A percentile compares a stretch with the other conserved stretches of the same genome.
Evolutionary conservation across 164 flowering plant species (phyloP).

Genomic region (Piper betle): DNA sequence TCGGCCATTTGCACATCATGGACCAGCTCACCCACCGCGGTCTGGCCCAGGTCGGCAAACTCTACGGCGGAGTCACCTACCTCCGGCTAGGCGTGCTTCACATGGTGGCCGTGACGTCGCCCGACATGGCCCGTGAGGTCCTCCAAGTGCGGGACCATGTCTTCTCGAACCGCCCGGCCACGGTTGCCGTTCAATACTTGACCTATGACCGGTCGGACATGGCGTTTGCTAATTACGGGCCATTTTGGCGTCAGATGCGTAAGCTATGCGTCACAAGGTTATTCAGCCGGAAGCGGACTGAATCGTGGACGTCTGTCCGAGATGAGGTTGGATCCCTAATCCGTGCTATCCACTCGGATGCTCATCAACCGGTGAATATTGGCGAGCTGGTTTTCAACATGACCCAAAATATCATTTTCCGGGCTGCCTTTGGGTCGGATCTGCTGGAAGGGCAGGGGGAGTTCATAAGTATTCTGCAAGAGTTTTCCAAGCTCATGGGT

Average conservation of each 20-base stretch:
- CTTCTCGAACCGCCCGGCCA: constrained; percentile 70
- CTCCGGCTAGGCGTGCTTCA: constrained; percentile 49
- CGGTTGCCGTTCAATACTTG: constrained; percentile 49
- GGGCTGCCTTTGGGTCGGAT: constrained; percentile 67
- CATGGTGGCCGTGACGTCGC: constrained; percentile 46
- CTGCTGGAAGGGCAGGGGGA: constrained; percentile 44
- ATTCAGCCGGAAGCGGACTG: constrained; percentile 67
- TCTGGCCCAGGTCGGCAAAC: constrained; percentile 42
- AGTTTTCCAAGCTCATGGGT: constrained; percentile 69
- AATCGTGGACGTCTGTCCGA: constrained; percentile 72
- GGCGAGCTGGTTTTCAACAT: constrained; percentile 53
- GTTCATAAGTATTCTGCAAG: constrained; percentile 55
- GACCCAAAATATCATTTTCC: constrained; percentile 41
- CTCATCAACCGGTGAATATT: constrained; percentile 33
- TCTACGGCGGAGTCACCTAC: constrained; percentile 59
- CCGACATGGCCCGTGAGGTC: constrained; percentile 59
- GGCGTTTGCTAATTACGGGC: constrained; percentile 87
- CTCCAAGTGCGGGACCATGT: constrained; percentile 62
- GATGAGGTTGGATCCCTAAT: constrained; percentile 51
- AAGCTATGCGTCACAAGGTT: constrained; percentile 77
- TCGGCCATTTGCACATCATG: constrained; percentile 74
- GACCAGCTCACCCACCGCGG: constrained; percentile 82
- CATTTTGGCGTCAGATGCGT: constrained; percentile 89
- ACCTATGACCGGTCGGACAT: constrained; percentile 76
- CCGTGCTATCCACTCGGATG: constrained; percentile 10